phyloP scores from a whole-genome alignment of 2,329 filamentous ascomycete genomes.

The Pseudopyrenochaeta lycopersici region DNA sequence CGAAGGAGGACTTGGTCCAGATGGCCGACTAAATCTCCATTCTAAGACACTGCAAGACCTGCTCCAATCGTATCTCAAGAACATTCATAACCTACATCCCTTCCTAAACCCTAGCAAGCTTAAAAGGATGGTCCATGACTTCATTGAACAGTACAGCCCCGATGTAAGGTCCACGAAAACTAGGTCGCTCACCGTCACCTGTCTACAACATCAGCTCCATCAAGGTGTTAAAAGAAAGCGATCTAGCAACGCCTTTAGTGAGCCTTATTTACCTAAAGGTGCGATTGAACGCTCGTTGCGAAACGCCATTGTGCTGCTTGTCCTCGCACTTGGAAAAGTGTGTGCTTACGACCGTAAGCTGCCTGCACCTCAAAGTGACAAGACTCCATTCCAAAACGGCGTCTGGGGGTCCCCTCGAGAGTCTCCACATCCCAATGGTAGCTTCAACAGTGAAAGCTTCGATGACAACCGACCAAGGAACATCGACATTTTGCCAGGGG shows the following conservation, averaged over 20 bases:
- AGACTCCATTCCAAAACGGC: constrained; percentile 21
- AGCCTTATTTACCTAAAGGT: constrained; percentile 30
- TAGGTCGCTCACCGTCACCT: constrained; percentile 31
- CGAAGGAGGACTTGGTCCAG: constrained; percentile 61
- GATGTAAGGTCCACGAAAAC: constrained; percentile 27
- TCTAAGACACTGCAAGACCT: constrained; percentile 59
- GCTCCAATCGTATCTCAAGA: constrained; percentile 64
- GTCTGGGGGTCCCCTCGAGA: constrained; percentile 35
- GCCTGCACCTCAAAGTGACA: constrained; percentile 65
- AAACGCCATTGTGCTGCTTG: constrained; percentile 82
- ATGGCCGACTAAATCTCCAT: constrained; percentile 65
- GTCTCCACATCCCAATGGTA: constrained; percentile 50
- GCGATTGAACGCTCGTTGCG: constrained; percentile 45
- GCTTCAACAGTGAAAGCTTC: constrained; percentile 31
- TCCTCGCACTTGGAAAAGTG: constrained; percentile 88
- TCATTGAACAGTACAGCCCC: constrained; percentile 45
- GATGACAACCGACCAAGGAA: constrained; percentile 62
- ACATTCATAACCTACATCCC: constrained; percentile 71
- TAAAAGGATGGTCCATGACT: constrained; percentile 61
- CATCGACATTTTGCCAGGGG: constrained; percentile 84
- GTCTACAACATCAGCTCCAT: constrained; percentile 23
- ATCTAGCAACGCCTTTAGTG: constrained; percentile 37
- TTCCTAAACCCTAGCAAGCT: constrained; percentile 66
- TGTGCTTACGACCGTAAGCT: constrained; percentile 66
- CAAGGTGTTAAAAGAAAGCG: constrained; percentile 47